Base-by-base conservation (phyloP, 805 yeast species). In the Grigorovia humatica region DNA sequence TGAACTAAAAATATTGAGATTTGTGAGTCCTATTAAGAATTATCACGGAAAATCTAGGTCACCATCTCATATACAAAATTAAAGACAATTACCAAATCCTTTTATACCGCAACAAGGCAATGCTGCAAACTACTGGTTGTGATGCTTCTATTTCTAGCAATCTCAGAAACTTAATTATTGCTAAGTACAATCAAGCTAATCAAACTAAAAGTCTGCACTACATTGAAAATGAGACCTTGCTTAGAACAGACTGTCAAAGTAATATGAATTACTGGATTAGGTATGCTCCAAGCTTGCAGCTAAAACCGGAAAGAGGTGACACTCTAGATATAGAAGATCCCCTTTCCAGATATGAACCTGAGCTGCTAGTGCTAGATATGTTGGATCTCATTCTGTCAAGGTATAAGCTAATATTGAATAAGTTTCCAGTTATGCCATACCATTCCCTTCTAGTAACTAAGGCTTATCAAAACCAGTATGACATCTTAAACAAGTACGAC, bases 361-460 rank as follows among this genome's bases (percentile, higher is more conserved):
- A 80, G 54, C 70, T 90, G 46, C 79, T 89, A 0, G 75, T 90
- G 9, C 59, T 80, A 27, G 74, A 75, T 11, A 74, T 74, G 45
- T 75, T 77, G 53, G 74, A 71, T 2, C 67, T 65, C 13, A 70
- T 78, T 30, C 48, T 45, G n/a, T 11, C 45, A 9, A 53, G 48
- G 13, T 79, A 83, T 61, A 74, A 81, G 55, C 66, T 91, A 32
- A 80, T 91, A 2, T 75, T 88, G 57, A 91, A 91, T 74, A 91
- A 91, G 68, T 93, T 78, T 67, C 96, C 97, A 5, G 82, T 89
- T 41, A 78, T 83, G 8, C 80, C 85, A 44, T 78, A 82, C 59
- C 99, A 91, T 66, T 77, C 88, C 52, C 71, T 93, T 69, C 61
- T 90, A 51, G 81, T 91, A 12, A 88, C 98, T 1, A 85, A 80